Conservation (phyloP, 192 early-diverging fungal genomes). For the Phycomyces blakesleeanus region DNA sequence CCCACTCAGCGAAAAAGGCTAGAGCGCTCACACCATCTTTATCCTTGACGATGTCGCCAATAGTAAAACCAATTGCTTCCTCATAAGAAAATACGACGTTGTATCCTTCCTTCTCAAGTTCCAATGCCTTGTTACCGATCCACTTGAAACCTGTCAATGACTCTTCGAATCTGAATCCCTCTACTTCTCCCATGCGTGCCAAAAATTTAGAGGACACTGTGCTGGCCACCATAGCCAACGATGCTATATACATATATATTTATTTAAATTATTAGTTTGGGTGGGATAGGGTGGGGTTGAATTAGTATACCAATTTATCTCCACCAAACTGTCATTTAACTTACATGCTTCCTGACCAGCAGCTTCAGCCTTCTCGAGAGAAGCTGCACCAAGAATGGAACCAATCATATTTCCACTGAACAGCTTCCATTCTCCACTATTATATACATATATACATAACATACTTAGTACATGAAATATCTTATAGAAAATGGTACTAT, state of each 20-base stretch:
- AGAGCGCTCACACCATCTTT: constrained; percentile 92
- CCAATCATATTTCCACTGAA: constrained; percentile 94
- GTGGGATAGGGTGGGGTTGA: too few relatives aligned
- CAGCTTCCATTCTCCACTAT: constrained; percentile 65
- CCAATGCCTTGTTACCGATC: constrained; percentile 80
- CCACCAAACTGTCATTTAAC: too few relatives aligned
- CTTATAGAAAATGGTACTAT: background rate
- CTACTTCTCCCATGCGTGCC: constrained; percentile 59
- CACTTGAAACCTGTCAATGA: constrained; percentile 97
- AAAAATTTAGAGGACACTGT: constrained; percentile 90
- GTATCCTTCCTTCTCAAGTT: constrained; percentile 61
- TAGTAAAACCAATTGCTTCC: constrained; percentile 92
- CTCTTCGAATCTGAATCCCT: constrained; percentile 84
- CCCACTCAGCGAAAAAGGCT: constrained; percentile 74
- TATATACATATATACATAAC: background rate
- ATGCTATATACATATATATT: too few relatives aligned
- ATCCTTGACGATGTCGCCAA: constrained; percentile 73
- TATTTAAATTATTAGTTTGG: too few relatives aligned
- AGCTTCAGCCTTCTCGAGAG: constrained; percentile 50
- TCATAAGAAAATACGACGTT: constrained; percentile 84
- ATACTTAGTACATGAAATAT: background rate
- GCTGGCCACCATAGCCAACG: constrained; percentile 77
- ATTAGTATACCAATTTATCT: too few relatives aligned
- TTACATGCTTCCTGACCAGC: constrained; percentile 45
- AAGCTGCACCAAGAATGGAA: constrained; percentile 66